Evolutionary conservation across 805 yeast genomes (phyloP), one percentile per base, ranked within the genome.

Genomic region (Yarrowia sp.): DNA sequence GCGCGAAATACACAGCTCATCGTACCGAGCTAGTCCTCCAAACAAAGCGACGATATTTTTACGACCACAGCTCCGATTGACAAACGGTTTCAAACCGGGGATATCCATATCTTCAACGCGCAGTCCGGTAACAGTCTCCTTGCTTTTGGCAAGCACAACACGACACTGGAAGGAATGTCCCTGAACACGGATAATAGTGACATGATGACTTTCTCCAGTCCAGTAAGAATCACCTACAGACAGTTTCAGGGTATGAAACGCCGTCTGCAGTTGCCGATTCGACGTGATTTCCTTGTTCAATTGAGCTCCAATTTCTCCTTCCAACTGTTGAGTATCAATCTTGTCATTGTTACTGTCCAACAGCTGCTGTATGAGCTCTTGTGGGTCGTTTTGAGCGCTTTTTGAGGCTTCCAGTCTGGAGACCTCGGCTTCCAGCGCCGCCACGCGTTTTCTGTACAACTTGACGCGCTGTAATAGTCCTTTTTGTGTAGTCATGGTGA

Each of bases 211-310:
- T 5, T 59, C 42, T 2, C 16, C 42, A 1, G 41, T 43, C 65
- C 65, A 63, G 19, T 40, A 63, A 0, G 46, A 22, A 12, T 63
- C 55, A 5, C 26, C 22, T 9, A 22, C n/a, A 8, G 67, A 48
- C 42, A 63, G 14, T 15, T 48, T 22, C 14, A 63, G 56, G 1
- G 56, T 63, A 43, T 49, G 67, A 15, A 63, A 63, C 5, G 67
- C 56, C 5, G 42, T 43, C 19, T 59, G 52, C 2, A 59, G 43
- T 9, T 32, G 16, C 3, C 40, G 52, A 32, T 45, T 59, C 35
- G 65, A 63, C 15, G 46, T 48, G 56, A 63, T 48, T 48, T 63
- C 67, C 26, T 48, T 63, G 46, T 26, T 46, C 26, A 63, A 26
- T 12, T 48, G 67, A 0, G 50, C 45, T 15, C 40, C 56, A 11